Conservation (phyloP, 140 eudicot genomes). For the Anethum foeniculum region DNA sequence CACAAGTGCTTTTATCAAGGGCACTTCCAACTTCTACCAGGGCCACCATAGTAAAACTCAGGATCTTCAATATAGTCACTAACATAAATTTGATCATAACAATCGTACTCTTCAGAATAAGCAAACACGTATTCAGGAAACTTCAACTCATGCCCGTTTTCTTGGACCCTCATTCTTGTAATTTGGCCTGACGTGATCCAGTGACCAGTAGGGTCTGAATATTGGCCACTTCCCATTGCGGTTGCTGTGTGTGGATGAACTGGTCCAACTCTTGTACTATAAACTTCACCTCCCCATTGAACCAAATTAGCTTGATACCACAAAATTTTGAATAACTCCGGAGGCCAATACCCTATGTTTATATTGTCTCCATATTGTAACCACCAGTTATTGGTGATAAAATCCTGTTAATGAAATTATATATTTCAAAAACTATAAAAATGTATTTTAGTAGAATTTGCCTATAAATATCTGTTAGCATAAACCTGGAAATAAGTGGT, state of each 20-base stretch:
- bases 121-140: slow-evolving; percentile 40
- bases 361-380: slow-evolving; percentile 4
- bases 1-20: slow-evolving; percentile 19
- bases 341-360: slow-evolving; percentile 9
- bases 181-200: slow-evolving; percentile 30
- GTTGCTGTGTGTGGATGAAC: slow-evolving; percentile 59
- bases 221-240: slow-evolving; percentile 55
- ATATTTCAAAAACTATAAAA: background rate
- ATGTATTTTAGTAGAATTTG: background rate
- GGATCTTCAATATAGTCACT: slow-evolving; percentile 59
- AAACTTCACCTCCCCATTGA: slow-evolving; percentile 83
- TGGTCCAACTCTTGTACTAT: slow-evolving; percentile 44
- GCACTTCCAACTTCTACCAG: slow-evolving; percentile 51
- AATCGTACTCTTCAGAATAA: slow-evolving; percentile 43
- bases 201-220: slow-evolving; percentile 19
- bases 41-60: slow-evolving; percentile 69
- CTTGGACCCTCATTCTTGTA: slow-evolving; percentile 40
- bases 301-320: slow-evolving; percentile 38
- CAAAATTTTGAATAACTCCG: slow-evolving; percentile 11
- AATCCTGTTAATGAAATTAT: background rate
- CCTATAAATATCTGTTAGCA: background rate
- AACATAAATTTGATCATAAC: slow-evolving; percentile 31
- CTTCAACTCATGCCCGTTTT: slow-evolving; percentile 29
- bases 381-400: slow-evolving; percentile 9
- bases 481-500: background rate